phyloP scores from a whole-genome alignment of 2,329 filamentous ascomycete species.

The Epichloe sibirici region DNA sequence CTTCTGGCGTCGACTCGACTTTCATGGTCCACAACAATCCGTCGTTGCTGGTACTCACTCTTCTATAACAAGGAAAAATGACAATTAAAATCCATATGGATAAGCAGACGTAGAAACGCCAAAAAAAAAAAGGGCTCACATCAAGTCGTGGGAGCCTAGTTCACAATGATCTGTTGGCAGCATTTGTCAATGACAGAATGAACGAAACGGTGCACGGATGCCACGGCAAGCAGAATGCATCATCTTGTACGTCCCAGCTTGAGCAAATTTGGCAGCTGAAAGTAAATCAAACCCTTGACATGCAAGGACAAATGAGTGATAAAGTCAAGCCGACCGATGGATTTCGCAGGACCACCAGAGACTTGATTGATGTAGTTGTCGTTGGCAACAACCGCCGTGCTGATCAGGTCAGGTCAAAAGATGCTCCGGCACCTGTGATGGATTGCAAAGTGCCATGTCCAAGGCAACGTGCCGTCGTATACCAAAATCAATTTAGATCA shows the following conservation, averaged over 20 bases:
- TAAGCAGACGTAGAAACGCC: background rate
- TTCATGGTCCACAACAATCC: background rate
- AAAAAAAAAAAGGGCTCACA: background rate
- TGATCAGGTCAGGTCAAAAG: background rate
- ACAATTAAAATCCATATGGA: background rate
- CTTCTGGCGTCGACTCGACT: background rate
- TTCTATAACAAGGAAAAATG: background rate
- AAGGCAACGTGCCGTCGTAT: background rate
- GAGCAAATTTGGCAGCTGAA: background rate
- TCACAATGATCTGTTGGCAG: background rate
- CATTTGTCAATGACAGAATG: background rate
- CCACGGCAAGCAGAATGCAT: background rate
- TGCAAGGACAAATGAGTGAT: background rate
- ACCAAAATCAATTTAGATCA: background rate
- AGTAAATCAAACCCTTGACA: background rate
- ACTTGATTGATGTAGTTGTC: background rate
- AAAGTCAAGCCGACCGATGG: background rate
- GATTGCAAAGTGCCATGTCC: background rate
- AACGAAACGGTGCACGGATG: background rate
- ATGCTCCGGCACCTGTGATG: background rate
- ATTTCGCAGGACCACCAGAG: background rate
- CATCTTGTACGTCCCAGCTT: background rate
- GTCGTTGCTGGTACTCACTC: background rate
- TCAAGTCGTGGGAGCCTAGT: background rate
- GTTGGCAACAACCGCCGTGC: background rate